Base-by-base conservation (phyloP, 148 eudicot genomes). In the Dianthus caryophyllus region DNA sequence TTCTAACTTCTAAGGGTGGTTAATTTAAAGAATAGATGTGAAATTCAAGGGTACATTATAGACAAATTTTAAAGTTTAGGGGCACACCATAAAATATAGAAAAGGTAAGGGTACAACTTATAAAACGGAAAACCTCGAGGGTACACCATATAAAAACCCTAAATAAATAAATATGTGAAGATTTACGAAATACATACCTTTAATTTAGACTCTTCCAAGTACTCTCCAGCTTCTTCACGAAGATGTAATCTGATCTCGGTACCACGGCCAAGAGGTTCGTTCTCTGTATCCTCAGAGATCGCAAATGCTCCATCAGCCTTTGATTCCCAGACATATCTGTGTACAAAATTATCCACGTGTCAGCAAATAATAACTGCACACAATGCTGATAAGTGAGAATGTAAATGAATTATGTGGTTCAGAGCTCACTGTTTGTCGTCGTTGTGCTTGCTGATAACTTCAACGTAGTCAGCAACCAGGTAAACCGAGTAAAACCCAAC, bases 241-340 rank as follows among this genome's bases (percentile, higher is more conserved):
- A 94, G 95, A 74, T 94, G 98, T 75, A 94, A 84, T 79, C 92
- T 94, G 68, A 94, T 94, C 82, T 94, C 98, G 68, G 98, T 90
- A 68, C 98, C 98, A 73, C 98, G 98, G 4, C 97, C 98, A 60
- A 94, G 92, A 65, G 98, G 98, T 67, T 94, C 98, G 63, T 94
- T 94, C 96, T 91, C 88, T 17, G 69, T 73, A 67, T 94, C 98
- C 80, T 94, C 98, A 5, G 98, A 94, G 75, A 94, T 81, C 1
- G 98, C 98, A 72, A 94, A 94, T 24, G 96, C 83, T 4, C 98
- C 98, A 81, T 94, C 98, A 79, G 98, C 98, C 86, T 88, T 90
- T 16, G 98, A 94, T 73, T 94, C 98, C 98, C 98, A 94, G 1
- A 94, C 97, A 79, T 94, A 73, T 86, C 98, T 94, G 82, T 50